Percentiles rank a stretch among this genome's conserved stretches.
These are phyloP conservation scores for Microbotryum saponariae DNA, from an alignment of 1,284 basidiomycete genomes.

Conservation along the genomic window DNA sequence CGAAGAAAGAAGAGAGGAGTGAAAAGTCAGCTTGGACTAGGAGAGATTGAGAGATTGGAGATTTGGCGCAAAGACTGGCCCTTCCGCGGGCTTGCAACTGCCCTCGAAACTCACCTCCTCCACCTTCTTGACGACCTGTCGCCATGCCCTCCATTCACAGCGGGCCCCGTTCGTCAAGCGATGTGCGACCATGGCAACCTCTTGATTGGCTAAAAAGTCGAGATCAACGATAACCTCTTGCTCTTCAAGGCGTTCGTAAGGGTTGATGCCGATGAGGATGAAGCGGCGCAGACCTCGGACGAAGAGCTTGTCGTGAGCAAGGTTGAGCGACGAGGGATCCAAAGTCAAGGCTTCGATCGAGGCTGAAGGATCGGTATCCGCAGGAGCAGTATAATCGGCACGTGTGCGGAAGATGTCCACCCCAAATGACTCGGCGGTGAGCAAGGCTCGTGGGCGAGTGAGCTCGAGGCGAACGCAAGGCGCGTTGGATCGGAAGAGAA, in stretches of 20 bases:
- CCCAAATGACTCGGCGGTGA: conserved; percentile 22
- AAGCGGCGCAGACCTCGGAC: conserved; percentile 43
- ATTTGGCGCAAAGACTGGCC: conserved; percentile 1
- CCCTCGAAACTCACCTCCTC: conserved; percentile 43
- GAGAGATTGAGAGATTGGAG: background rate
- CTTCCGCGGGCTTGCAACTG: conserved; percentile 38
- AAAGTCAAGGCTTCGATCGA: background rate
- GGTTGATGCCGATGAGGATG: conserved; percentile 64
- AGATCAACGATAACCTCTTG: conserved; percentile 63
- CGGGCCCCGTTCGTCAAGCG: conserved; percentile 31
- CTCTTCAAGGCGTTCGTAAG: conserved; percentile 59
- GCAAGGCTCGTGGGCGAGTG: conserved; percentile 17
- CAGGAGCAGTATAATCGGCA: conserved; percentile 14
- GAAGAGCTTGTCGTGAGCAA: conserved; percentile 42
- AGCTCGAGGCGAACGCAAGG: conserved; percentile 27
- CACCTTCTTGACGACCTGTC: conserved; percentile 43
- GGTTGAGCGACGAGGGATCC: background rate
- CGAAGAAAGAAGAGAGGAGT: conserved; percentile 15
- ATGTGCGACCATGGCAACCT: conserved; percentile 34
- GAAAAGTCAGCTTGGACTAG: conserved; percentile 24
- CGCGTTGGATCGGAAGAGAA: conserved; percentile 24
- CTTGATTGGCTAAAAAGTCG: conserved; percentile 40
- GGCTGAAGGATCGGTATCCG: background rate
- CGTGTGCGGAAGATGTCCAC: conserved; percentile 17
- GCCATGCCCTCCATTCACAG: conserved; percentile 42